These are phyloP conservation scores for Herpetomonas tarakana DNA, from an alignment of 208 protist genomes.

Conservation along the genomic window DNA sequence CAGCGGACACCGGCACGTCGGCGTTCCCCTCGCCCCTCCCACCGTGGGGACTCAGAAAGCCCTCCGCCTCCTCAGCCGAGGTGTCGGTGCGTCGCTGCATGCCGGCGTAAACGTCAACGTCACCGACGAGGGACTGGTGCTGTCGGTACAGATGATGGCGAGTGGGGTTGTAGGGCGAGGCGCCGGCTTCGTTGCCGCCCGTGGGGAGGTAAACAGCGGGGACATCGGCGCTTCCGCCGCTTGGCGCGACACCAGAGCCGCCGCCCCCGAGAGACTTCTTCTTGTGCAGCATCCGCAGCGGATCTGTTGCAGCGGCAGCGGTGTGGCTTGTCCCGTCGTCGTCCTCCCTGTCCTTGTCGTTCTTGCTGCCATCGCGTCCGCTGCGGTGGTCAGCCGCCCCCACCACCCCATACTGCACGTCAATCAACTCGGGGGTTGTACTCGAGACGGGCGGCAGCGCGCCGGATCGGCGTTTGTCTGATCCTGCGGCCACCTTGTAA, in stretches of 20 bases:
- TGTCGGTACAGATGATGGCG: conserved; percentile 12
- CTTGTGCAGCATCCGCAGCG: conserved; percentile 10
- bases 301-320: background rate
- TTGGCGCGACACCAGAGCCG: background rate
- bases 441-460: conserved; percentile 3
- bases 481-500: background rate
- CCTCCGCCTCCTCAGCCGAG: conserved; percentile 15
- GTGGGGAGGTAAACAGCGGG: background rate
- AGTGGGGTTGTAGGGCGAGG: background rate
- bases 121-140: conserved; percentile 8
- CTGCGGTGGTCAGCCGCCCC: background rate
- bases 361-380: background rate
- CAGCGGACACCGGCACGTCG: background rate
- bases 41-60: background rate
- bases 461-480: background rate
- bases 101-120: conserved; percentile 24
- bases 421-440: background rate
- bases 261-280: background rate
- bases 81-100: conserved; percentile 27
- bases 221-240: too few relatives aligned
- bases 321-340: background rate
- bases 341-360: background rate
- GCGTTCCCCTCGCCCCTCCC: background rate
- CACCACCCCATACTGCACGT: conserved; percentile 1
- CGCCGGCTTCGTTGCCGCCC: background rate